Evolutionary conservation across 768 basidiomycete genomes (phyloP).

Genomic region (Boletus sp.): DNA sequence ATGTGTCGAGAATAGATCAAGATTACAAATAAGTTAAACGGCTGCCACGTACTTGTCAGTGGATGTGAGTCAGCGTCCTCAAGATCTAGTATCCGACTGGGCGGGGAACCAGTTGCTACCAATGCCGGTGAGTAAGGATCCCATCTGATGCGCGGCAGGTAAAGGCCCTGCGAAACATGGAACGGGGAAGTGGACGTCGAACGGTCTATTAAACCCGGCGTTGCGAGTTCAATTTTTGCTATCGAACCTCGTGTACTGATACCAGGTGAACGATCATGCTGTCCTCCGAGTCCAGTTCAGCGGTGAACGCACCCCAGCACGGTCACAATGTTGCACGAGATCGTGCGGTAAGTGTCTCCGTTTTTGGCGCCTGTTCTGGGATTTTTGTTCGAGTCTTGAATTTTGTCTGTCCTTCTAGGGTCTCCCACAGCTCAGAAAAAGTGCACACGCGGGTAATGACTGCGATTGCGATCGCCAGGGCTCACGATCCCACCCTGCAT

Average conservation of each 20-base stretch:
- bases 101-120: background rate
- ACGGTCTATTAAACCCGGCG: slow-evolving; percentile 4
- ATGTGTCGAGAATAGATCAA: no score
- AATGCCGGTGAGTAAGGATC: slow-evolving; percentile 8
- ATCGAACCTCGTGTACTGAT: background rate
- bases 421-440: background rate
- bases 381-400: slow-evolving; percentile 1
- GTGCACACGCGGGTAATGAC: background rate
- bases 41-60: background rate
- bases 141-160: background rate
- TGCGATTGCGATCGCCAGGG: background rate
- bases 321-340: background rate
- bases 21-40: background rate
- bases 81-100: background rate
- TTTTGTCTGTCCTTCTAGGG: background rate
- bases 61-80: background rate
- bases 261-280: background rate
- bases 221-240: background rate
- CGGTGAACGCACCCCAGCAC: background rate
- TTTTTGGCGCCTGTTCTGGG: background rate
- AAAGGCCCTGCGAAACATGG: slow-evolving; percentile 8
- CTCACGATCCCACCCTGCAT: background rate
- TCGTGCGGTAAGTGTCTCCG: slow-evolving; percentile 11
- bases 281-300: background rate
- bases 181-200: background rate